Conservation (phyloP, 2,329 filamentous ascomycete species). For the Ciborinia camelliae region DNA sequence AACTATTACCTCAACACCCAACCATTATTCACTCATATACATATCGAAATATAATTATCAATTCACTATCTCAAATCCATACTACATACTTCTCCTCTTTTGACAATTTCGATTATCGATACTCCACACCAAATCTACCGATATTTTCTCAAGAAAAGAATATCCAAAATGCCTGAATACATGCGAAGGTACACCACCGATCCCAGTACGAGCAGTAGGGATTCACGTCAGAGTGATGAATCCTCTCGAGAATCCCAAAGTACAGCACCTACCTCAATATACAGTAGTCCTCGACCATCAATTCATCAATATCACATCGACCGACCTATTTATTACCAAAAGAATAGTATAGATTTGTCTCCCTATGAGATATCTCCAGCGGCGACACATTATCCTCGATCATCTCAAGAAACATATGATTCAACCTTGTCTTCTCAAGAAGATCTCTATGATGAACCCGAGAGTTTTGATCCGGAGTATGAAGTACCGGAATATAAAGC, state of each 20-base stretch:
- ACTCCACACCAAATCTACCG: background rate
- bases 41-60: background rate
- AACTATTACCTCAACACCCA: constrained; percentile 10
- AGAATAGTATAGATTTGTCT: constrained; percentile 1
- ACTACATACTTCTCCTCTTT: background rate
- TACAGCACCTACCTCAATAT: constrained; percentile 48
- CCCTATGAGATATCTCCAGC: constrained; percentile 29
- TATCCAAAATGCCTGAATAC: constrained; percentile 30
- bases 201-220: constrained; percentile 39
- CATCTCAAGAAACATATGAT: constrained; percentile 66
- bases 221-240: constrained; percentile 45
- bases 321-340: constrained; percentile 22
- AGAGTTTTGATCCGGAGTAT: constrained; percentile 40
- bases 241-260: constrained; percentile 45
- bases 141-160: background rate
- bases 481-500: constrained; percentile 48
- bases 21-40: constrained; percentile 5
- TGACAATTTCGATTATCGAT: background rate
- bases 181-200: constrained; percentile 32
- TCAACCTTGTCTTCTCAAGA: constrained; percentile 65
- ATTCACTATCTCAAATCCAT: background rate
- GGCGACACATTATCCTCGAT: constrained; percentile 37
- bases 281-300: constrained; percentile 40
- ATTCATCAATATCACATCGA: constrained; percentile 25
- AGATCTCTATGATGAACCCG: constrained; percentile 50